Conservation (phyloP, 805 yeast species). For the Candida ipomoeae region DNA sequence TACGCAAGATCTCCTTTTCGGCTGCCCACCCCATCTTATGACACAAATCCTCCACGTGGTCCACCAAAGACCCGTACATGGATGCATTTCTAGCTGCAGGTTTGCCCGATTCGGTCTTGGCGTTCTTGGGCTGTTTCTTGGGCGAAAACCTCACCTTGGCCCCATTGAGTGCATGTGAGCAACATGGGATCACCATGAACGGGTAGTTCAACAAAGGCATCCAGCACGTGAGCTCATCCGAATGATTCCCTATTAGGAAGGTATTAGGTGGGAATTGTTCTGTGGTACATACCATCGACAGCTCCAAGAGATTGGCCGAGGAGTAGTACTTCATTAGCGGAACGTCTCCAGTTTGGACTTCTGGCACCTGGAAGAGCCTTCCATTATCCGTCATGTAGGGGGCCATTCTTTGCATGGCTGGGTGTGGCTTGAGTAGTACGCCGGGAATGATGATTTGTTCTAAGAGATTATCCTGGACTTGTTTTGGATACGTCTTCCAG, state of each 20-base stretch:
- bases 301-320: conserved; percentile 47
- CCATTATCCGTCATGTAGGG: conserved; percentile 62
- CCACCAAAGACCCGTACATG: conserved; percentile 81
- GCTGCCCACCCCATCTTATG: conserved; percentile 74
- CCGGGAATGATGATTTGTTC: conserved; percentile 86
- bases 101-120: not conserved
- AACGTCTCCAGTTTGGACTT: conserved; percentile 21
- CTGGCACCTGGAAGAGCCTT: conserved; percentile 52
- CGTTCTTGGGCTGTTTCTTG: conserved; percentile 9
- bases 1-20: conserved; percentile 81
- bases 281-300: conserved; percentile 49
- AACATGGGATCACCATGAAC: conserved; percentile 90
- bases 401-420: conserved; percentile 48
- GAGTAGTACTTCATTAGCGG: conserved; percentile 54
- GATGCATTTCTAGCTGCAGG: conserved; percentile 36
- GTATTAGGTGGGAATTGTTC: conserved; percentile 68
- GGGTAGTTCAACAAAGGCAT: conserved; percentile 84
- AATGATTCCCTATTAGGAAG: conserved; percentile 88
- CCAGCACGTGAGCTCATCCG: conserved; percentile 95
- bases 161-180: conserved; percentile 85
- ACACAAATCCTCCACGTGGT: conserved; percentile 73
- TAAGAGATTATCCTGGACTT: conserved; percentile 51
- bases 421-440: conserved; percentile 64
- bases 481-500: conserved; percentile 73
- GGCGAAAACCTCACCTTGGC: conserved; percentile 63